Conservation (phyloP, 352 stramenopile genomes). For the Globisporangium barbulae region DNA sequence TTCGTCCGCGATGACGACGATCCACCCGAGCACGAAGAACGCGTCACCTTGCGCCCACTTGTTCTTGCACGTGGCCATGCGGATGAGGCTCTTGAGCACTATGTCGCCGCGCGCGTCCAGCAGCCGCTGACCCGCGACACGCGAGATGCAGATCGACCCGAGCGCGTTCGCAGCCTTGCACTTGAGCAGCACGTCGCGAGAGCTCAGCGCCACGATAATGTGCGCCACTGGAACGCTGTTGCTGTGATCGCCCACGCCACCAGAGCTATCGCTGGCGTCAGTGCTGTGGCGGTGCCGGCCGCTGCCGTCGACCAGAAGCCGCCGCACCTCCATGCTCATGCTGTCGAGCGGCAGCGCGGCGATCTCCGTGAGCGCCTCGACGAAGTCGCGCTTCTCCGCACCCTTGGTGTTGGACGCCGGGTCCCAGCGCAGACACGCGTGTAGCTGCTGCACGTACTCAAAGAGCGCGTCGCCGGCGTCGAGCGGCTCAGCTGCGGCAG, state of each 20-base stretch:
- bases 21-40: slow-evolving; percentile 72
- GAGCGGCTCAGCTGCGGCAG: neutral
- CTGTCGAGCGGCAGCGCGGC: slow-evolving; percentile 61
- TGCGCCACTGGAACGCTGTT: slow-evolving; percentile 23
- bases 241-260: neutral
- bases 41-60: slow-evolving; percentile 75
- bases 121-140: slow-evolving; percentile 62
- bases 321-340: slow-evolving; percentile 70
- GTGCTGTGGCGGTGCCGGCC: neutral
- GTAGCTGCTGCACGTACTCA: slow-evolving; percentile 19
- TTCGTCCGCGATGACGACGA: slow-evolving; percentile 68
- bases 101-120: slow-evolving; percentile 39
- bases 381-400: slow-evolving; percentile 44
- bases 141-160: slow-evolving; percentile 68
- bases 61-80: slow-evolving; percentile 68
- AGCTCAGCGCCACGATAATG: slow-evolving; percentile 41
- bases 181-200: slow-evolving; percentile 70
- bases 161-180: slow-evolving; percentile 77
- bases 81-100: slow-evolving; percentile 35
- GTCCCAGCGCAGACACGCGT: slow-evolving; percentile 33
- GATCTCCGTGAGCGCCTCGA: slow-evolving; percentile 71
- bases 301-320: slow-evolving; percentile 38
- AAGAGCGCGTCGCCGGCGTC: slow-evolving; percentile 12
- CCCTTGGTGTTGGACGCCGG: slow-evolving; percentile 19
- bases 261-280: neutral